phyloP scores from a whole-genome alignment of 2,329 filamentous ascomycete genomes.

The Amauroascus verrucosus region DNA sequence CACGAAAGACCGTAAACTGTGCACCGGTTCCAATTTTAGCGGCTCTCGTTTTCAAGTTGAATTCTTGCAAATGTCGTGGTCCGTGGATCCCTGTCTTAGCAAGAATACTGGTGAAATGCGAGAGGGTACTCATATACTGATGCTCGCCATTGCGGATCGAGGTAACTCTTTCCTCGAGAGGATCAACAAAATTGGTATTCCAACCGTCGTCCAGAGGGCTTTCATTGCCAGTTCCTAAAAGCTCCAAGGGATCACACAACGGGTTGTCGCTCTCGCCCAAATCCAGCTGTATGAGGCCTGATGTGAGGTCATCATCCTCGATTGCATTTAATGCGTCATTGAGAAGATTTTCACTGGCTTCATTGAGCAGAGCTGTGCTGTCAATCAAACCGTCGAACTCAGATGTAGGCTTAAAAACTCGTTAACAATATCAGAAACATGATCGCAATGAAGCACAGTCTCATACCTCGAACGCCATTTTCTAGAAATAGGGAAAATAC shows the following conservation, averaged over 20 bases:
- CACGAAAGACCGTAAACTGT: conserved; percentile 24
- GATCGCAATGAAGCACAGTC: background rate
- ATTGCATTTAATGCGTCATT: conserved; percentile 8
- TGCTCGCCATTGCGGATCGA: conserved; percentile 22
- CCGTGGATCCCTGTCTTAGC: conserved; percentile 22
- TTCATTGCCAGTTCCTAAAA: background rate
- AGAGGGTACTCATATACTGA: conserved; percentile 20
- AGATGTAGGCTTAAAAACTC: background rate
- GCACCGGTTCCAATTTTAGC: conserved; percentile 22
- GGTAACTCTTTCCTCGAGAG: conserved; percentile 20
- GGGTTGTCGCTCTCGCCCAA: conserved; percentile 4
- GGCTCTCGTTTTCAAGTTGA: conserved; percentile 19
- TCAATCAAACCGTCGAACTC: background rate
- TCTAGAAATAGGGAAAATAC: background rate
- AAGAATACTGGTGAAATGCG: conserved; percentile 23
- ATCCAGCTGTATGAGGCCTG: conserved; percentile 13
- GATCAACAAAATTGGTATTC: conserved; percentile 12
- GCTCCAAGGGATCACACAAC: conserved; percentile 1
- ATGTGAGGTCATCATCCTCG: background rate
- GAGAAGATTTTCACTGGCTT: conserved; percentile 4
- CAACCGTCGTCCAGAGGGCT: background rate
- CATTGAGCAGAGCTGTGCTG: background rate
- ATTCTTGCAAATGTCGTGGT: conserved; percentile 19
- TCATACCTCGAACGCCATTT: conserved; percentile 1
- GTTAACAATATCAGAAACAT: background rate